These are phyloP conservation scores for Lactarius pseudohatsudake DNA, from an alignment of 768 basidiomycete species.

Conservation along the genomic window DNA sequence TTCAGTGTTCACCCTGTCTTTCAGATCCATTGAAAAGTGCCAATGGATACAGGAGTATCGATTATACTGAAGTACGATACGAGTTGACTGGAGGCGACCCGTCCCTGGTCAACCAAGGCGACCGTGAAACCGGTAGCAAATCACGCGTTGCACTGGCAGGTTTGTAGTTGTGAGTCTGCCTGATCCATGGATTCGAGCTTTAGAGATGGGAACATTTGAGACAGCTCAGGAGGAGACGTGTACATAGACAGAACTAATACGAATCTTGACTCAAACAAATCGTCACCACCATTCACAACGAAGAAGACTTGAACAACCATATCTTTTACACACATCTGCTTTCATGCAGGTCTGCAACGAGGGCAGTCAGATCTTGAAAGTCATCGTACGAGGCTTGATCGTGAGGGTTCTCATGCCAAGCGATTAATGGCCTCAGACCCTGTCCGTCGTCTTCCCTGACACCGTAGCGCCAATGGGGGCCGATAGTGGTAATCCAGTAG, in stretches of 20 bases:
- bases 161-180: too few relatives aligned
- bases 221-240: too few relatives aligned
- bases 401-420: neutral
- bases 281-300: too few relatives aligned
- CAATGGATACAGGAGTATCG: conserved; percentile 14
- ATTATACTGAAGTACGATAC: conserved; percentile 17
- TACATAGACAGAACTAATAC: too few relatives aligned
- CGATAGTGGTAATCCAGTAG: neutral
- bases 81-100: neutral
- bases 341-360: neutral
- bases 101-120: too few relatives aligned
- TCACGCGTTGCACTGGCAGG: too few relatives aligned
- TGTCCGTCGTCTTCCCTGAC: neutral
- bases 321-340: too few relatives aligned
- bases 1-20: neutral
- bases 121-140: too few relatives aligned
- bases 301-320: too few relatives aligned
- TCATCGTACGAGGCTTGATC: neutral
- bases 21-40: neutral
- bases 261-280: too few relatives aligned
- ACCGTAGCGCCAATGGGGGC: neutral
- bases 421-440: neutral
- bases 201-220: too few relatives aligned
- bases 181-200: too few relatives aligned
- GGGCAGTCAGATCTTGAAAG: neutral